Evolutionary conservation across 331 rosid genomes (phyloP), one percentile per base, ranked within the genome.

Genomic region (Erythrophleum ivorense): DNA sequence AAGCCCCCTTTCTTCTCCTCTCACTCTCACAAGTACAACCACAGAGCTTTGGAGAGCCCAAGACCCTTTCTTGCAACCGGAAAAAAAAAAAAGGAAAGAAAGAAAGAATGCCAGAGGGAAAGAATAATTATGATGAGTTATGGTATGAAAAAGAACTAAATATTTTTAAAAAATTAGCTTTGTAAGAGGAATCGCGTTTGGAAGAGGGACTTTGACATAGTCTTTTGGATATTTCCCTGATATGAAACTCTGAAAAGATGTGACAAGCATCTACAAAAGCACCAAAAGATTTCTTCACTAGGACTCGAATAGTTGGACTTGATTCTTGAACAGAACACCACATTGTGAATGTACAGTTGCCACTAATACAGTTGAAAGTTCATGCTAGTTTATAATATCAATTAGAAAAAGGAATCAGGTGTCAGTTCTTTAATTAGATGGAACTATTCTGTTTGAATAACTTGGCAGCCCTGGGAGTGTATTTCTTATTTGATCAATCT

Each of bases 261-360:
- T 85, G 88, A 88, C 84, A 85, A 85, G 95, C 94, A 88, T 92
- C 97, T 84, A 81, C 58, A 76, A 88, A 91, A 86, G 88, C 88
- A 86, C 84, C 85, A 49, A 86, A 85, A 80, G 80, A 79, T 80
- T 81, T 77, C 85, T 75, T 78, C 89, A 80, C 83, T 55, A 55
- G 72, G 84, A 78, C 86, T 80, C 66, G 87, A 87, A 89, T 87
- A 90, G 89, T 76, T 87, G 82, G 88, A 88, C 88, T 81, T 81
- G 90, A 88, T 86, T 91, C 94, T 82, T 82, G 84, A 45, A 83
- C 75, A 80, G 75, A 69, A 85, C 53, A 76, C 73, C 58, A 80
- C 69, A 71, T 80, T 71, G 67, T 78, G 68, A 78, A 78, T 71
- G 77, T 71, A 62, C 75, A 53, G 79, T 84, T 64, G 84, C 78